A percentile compares a stretch with the other conserved stretches of the same genome.
phyloP scores from a whole-genome alignment of 306 rosid genomes.

The Prunus kanzakura region DNA sequence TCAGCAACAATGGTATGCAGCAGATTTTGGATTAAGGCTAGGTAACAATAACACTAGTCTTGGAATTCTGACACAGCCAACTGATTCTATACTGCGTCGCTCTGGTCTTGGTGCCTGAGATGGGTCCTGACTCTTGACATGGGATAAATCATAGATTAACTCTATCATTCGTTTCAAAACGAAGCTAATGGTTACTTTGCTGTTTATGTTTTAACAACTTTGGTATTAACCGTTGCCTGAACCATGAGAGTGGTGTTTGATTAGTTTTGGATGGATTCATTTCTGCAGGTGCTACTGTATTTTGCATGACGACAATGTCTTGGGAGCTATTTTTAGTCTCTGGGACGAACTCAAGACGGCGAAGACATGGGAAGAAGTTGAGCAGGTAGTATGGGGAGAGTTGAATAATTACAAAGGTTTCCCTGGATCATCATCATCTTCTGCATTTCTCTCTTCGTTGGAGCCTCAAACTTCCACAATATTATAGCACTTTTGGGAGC shows the following conservation, averaged over 20 bases:
- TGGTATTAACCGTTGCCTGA: neutral
- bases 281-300: conserved; percentile 82
- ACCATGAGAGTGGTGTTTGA: neutral
- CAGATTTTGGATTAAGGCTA: neutral
- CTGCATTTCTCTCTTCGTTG: neutral
- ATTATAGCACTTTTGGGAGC: neutral
- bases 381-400: conserved; percentile 71
- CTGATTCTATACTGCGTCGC: neutral
- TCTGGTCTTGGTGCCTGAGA: neutral
- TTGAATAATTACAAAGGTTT: conserved; percentile 72
- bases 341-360: conserved; percentile 72
- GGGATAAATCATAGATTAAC: neutral
- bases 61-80: neutral
- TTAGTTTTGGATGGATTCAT: conserved; percentile 1
- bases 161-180: neutral
- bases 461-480: neutral
- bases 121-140: neutral
- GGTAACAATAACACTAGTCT: neutral
- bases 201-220: neutral
- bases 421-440: conserved; percentile 37
- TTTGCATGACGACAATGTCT: conserved; percentile 76
- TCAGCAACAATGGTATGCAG: neutral
- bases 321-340: conserved; percentile 80
- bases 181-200: neutral
- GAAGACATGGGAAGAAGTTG: conserved; percentile 90